These are phyloP conservation scores for Citrus hindsii DNA, from an alignment of 345 rosid genomes.

Conservation along the genomic window DNA sequence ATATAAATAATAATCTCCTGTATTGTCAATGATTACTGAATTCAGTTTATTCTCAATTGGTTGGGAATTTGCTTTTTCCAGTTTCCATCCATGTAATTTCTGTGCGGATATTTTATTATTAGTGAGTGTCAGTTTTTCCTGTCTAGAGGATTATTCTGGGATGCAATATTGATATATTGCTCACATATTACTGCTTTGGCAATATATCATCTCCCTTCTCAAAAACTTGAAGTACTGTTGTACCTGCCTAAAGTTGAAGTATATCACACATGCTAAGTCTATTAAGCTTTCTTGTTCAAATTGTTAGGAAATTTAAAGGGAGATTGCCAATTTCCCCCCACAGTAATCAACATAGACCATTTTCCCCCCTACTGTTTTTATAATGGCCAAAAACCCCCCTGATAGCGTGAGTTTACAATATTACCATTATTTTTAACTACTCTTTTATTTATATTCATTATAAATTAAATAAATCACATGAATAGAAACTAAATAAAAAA, in stretches of 20 bases:
- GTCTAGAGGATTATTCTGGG: neutral
- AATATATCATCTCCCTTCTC: neutral
- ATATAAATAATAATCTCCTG: constrained; percentile 3
- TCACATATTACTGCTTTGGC: neutral
- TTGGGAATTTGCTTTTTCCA: neutral
- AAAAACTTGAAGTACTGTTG: neutral
- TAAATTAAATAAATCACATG: too few species aligned
- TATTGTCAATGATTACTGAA: neutral
- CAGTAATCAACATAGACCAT: too few species aligned
- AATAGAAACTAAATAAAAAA: too few species aligned
- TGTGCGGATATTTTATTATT: neutral
- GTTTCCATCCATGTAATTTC: neutral
- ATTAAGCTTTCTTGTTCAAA: neutral
- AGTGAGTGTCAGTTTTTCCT: neutral
- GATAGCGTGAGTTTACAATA: too few species aligned
- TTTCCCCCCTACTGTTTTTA: too few species aligned
- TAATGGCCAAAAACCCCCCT: too few species aligned
- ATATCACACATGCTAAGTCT: neutral
- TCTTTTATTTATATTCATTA: too few species aligned
- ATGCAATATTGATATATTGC: neutral
- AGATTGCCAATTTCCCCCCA: too few species aligned
- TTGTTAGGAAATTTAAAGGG: neutral
- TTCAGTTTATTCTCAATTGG: neutral
- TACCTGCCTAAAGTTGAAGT: neutral
- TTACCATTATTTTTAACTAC: too few species aligned